phyloP scores from a whole-genome alignment of 805 yeast species.

The Ascoidea rubescens region DNA sequence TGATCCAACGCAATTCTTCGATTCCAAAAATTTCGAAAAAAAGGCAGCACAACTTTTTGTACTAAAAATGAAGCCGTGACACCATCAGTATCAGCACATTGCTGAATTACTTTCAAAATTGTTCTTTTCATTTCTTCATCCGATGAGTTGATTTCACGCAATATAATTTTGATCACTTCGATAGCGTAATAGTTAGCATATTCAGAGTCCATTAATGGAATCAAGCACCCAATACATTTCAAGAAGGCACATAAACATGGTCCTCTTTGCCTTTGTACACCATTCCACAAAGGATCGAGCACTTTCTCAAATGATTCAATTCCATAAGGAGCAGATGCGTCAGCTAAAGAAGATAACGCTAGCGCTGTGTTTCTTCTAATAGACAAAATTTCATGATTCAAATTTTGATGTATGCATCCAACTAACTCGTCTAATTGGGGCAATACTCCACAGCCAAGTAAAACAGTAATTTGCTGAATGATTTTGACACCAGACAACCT shows the following conservation, averaged over 20 bases:
- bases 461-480: slow-evolving; percentile 59
- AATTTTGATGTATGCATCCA: slow-evolving; percentile 39
- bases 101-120: slow-evolving; percentile 53
- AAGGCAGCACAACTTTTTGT: slow-evolving; percentile 41
- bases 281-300: slow-evolving; percentile 70
- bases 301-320: slow-evolving; percentile 71
- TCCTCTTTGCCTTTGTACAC: slow-evolving; percentile 67
- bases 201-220: slow-evolving; percentile 81
- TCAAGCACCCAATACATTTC: slow-evolving; percentile 62
- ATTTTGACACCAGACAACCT: slow-evolving; percentile 72
- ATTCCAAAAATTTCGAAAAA: slow-evolving; percentile 67
- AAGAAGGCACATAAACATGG: slow-evolving; percentile 61
- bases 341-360: slow-evolving; percentile 65
- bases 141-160: slow-evolving; percentile 64
- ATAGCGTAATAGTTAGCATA: slow-evolving; percentile 65
- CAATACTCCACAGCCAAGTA: slow-evolving; percentile 57
- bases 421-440: slow-evolving; percentile 62
- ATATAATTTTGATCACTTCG: slow-evolving; percentile 53
- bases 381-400: slow-evolving; percentile 54
- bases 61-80: slow-evolving; percentile 33
- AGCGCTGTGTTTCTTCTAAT: slow-evolving; percentile 61
- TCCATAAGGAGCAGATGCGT: slow-evolving; percentile 76
- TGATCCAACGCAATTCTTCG: slow-evolving; percentile 64
- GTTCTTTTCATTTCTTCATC: slow-evolving; percentile 80
- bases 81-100: slow-evolving; percentile 42